Evolutionary conservation across 257 asterid species (phyloP), one percentile per base, ranked within the genome.

Genomic region (Lycium barbarum): DNA sequence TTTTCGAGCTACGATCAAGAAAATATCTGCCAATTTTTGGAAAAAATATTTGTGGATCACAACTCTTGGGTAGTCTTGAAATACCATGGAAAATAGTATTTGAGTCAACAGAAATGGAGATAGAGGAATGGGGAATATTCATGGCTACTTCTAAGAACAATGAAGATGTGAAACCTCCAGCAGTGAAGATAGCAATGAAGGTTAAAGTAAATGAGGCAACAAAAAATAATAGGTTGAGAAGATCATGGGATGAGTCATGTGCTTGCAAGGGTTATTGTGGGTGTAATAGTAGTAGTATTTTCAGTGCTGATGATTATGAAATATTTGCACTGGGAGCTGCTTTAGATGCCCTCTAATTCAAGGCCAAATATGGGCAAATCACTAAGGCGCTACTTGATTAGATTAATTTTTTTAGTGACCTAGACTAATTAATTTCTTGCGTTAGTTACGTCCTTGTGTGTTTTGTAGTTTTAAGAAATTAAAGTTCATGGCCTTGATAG

Each of bases 1-100:
- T 90, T 7, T 88, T 92, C 59, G 96, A 93, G 91, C 92, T 93
- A 9, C 89, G 98, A 26, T 79, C 81, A 80, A 90, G 93, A 83
- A 87, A 43, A 22, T 47, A 84, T 12, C 10, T 81, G 0, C 86
- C 93, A 22, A 68, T 87, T 57, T 38, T 90, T 22, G 88, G 93
- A 1, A 18, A 59, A 53, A 83, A 71, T 78, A 68, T 87, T 4
- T 76, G 90, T 2, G 88, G 93, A 55, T 91, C 97, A 40, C 89
- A 90, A 78, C 83, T 91, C 18, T 8, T 93, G 84, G 97, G 92
- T 0, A 88, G 84, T 85, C 92, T 92, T 45, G 92, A 91, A 86
- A 57, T 92, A 86, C 91, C 91, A 26, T 90, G 93, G 95, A 86
- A 63, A 81, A 86, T 57, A 61, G 89, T 83, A 8, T 65, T 86